Conservation (phyloP, 352 stramenopile genomes). For the Globisporangium perplexum region DNA sequence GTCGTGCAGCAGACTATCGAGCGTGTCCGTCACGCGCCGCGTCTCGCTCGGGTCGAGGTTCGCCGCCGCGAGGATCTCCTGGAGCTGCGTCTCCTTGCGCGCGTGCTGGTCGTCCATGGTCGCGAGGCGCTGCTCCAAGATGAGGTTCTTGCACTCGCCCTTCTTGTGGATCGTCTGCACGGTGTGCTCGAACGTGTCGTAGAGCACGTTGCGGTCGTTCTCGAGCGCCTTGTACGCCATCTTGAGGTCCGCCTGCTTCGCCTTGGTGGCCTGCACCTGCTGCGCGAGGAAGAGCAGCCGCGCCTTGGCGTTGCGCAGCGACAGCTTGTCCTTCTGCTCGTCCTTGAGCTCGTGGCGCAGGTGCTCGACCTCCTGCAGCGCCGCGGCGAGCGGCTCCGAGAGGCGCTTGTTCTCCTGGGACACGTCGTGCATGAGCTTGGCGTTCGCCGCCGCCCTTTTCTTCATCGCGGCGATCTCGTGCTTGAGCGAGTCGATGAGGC, state of each 20-base stretch:
- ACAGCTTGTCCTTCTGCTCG: slow-evolving; percentile 90
- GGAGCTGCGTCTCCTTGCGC: slow-evolving; percentile 64
- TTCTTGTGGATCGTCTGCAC: slow-evolving; percentile 89
- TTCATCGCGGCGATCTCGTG: slow-evolving; percentile 92
- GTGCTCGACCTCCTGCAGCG: slow-evolving; percentile 86
- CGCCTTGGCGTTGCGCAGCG: slow-evolving; percentile 85
- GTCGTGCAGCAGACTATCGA: slow-evolving; percentile 54
- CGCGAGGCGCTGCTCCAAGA: slow-evolving; percentile 79
- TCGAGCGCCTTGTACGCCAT: slow-evolving; percentile 71
- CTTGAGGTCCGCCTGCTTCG: slow-evolving; percentile 62
- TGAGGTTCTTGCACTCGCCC: slow-evolving; percentile 88
- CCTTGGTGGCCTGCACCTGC: slow-evolving; percentile 59
- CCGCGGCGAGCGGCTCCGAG: slow-evolving; percentile 80
- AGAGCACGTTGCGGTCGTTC: slow-evolving; percentile 83
- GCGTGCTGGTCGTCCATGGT: slow-evolving; percentile 70
- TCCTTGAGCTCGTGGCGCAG: slow-evolving; percentile 88
- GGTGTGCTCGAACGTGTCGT: slow-evolving; percentile 89
- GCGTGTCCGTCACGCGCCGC: slow-evolving; percentile 53
- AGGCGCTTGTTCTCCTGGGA: slow-evolving; percentile 91
- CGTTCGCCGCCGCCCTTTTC: slow-evolving; percentile 86
- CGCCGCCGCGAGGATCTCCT: slow-evolving; percentile 64
- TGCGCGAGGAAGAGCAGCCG: slow-evolving; percentile 72
- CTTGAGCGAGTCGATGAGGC: slow-evolving; percentile 91
- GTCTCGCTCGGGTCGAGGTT: slow-evolving; percentile 73
- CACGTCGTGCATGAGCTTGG: slow-evolving; percentile 92